phyloP scores from a whole-genome alignment of 192 early-diverging fungal species.

The Coemansia sp. region DNA sequence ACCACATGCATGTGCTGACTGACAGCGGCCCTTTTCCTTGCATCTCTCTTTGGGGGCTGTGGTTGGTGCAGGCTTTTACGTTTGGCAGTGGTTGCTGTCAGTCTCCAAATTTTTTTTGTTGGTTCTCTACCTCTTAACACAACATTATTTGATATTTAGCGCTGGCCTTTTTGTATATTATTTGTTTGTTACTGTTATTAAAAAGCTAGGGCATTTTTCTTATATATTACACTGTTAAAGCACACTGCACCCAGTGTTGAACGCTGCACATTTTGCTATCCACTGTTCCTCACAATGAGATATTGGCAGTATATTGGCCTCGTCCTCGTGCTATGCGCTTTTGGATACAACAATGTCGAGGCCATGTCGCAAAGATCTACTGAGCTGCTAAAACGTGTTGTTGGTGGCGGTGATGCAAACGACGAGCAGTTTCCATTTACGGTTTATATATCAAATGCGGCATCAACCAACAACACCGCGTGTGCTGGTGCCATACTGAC shows the following conservation, averaged over 20 bases:
- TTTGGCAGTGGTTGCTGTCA: background rate
- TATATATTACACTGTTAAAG: background rate
- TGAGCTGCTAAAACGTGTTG: constrained; percentile 21
- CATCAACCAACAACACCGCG: constrained; percentile 30
- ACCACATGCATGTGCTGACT: background rate
- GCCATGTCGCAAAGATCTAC: background rate
- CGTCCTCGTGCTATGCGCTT: background rate
- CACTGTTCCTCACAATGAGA: background rate
- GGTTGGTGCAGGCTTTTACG: background rate
- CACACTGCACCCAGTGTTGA: background rate
- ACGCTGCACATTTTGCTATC: background rate
- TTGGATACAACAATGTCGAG: background rate
- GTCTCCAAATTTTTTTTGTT: background rate
- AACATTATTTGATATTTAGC: background rate
- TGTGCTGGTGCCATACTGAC: constrained; percentile 49
- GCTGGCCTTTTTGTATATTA: background rate
- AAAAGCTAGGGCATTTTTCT: background rate
- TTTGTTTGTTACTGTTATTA: background rate
- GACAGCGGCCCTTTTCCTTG: background rate
- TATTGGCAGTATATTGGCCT: background rate
- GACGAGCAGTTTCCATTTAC: constrained; percentile 36
- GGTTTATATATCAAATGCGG: constrained; percentile 33
- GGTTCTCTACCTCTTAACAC: background rate
- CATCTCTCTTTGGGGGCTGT: background rate
- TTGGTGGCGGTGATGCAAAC: constrained; percentile 27